Evolutionary conservation across 441 rosid species (phyloP), one percentile per base, ranked within the genome.

Genomic region (Mallotus repandus): DNA sequence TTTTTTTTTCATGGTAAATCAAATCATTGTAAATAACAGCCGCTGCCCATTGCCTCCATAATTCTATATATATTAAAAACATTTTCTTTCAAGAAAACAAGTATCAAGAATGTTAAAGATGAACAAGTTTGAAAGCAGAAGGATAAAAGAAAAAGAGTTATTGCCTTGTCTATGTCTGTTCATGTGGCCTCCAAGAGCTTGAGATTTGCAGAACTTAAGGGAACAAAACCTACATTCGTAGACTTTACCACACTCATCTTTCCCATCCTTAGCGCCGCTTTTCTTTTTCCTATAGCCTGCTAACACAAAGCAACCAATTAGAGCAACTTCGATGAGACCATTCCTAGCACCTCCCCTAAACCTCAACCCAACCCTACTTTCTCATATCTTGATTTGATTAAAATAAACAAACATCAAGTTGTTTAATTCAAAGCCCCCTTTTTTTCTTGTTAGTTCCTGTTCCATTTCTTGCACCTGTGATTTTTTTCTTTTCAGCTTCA

Each of bases 181-280:
- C 99, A 96, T 96, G 90, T 96, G 99, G 70, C 98, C 99, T 46
- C 99, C 99, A 12, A 96, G 99, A 72, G 99, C 99, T 93, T 96
- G 99, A 72, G 99, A 96, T 86, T 96, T 96, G 92, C 92, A 90
- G 86, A 96, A 96, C 97, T 88, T 93, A 78, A 96, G 98, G 89
- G 99, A 91, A 79, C 99, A 96, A 86, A 96, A 96, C 94, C 99
- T 87, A 82, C 99, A 96, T 82, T 93, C 92, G 55, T 96, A 96
- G 83, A 88, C 92, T 81, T 88, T 91, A 80, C 85, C 94, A 43
- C 89, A 79, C 82, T 91, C 97, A 74, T 91, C 97, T 82, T 91
- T 90, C 79, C 97, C 93, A 75, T 89, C 91, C 86, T 83, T 87
- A 41, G 61, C 84, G 85, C 88, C 86, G 86, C 77, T 87, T 86